Evolutionary conservation across 345 rosid genomes (phyloP), one percentile per base, ranked within the genome.

Genomic region (Kandelia obovata): DNA sequence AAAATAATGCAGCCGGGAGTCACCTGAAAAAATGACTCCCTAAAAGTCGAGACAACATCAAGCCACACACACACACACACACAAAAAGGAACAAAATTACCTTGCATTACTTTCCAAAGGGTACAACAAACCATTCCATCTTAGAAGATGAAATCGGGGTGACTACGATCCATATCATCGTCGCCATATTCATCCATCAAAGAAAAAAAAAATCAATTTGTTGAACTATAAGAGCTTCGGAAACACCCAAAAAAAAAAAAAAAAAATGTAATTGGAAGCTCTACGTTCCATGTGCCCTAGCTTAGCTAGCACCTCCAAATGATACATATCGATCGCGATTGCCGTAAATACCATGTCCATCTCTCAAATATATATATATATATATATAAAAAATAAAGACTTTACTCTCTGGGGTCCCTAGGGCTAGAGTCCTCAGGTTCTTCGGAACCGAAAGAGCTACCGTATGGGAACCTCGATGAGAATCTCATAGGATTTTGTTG

Each of bases 391-490:
- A 0, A 56, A 21, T 17, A 21, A 21, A 15, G 31, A 21, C 11
- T 21, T n/a, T 27, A 73, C 64, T 70, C 72, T 21, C 73, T 37
- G 30, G 76, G 74, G 52, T 76, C 67, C 43, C 66, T 39, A 27
- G 13, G 10, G 59, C 49, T 43, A 31, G 71, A 71, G 61, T 75
- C 82, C 69, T 80, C 75, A 19, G 71, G 77, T 35, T 75, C 69
- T 32, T 7, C 81, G 47, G 75, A 64, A 73, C 75, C 61, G 16
- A 74, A 65, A 2, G 77, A 77, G 78, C 74, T 56, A 25, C 67
- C 76, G 17, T 67, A 70, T 57, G 49, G 49, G 49, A 43, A 43
- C 19, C 80, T 55, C 23, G 79, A 51, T 4, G 83, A 58, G 70
- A 71, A 78, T 72, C 76, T 70, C 71, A 52, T 46, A 8, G 56